Evolutionary conservation across 192 early-diverging fungal genomes (phyloP).

Genomic region (Lobosporangium transversale): DNA sequence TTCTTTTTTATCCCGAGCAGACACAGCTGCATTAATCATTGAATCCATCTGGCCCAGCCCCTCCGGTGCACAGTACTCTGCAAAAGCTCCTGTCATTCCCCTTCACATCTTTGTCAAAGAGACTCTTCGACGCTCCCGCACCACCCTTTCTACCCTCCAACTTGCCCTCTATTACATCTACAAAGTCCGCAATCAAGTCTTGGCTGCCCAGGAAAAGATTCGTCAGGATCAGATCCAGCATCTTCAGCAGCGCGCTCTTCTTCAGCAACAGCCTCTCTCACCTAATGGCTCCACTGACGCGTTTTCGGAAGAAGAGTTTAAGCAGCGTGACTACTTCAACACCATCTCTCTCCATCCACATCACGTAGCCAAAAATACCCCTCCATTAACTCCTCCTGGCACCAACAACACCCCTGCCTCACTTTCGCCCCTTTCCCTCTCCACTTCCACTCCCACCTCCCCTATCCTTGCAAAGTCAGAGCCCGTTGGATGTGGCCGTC

Average conservation of each 20-base stretch:
- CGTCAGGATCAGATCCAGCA: constrained; percentile 43
- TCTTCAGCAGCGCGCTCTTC: constrained; percentile 27
- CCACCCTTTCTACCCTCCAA: constrained; percentile 78
- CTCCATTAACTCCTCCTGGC: constrained; percentile 48
- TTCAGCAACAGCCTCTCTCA: constrained; percentile 22
- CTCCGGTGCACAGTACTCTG: constrained; percentile 36
- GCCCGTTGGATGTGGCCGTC: constrained; percentile 73
- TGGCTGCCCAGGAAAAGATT: constrained; percentile 51
- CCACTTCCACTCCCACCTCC: constrained; percentile 23
- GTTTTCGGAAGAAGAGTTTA: constrained; percentile 25
- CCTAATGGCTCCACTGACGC: constrained; percentile 33
- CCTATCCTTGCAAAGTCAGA: constrained; percentile 59
- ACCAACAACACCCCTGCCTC: constrained; percentile 45
- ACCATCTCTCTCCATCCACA: constrained; percentile 20
- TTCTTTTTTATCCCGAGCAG: constrained; percentile 34
- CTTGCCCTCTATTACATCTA: constrained; percentile 75
- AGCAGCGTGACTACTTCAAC: constrained; percentile 46
- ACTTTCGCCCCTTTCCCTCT: constrained; percentile 38
- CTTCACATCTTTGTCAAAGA: constrained; percentile 71
- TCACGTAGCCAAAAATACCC: constrained; percentile 31
- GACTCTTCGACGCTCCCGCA: constrained; percentile 72
- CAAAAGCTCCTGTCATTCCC: constrained; percentile 59
- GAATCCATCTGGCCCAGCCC: constrained; percentile 65
- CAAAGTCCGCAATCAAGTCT: constrained; percentile 61
- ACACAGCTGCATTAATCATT: constrained; percentile 72